A percentile compares a stretch with the other conserved stretches of the same genome.
These are phyloP conservation scores for Microthlaspi erraticum DNA, from an alignment of 345 rosid species.

Conservation along the genomic window DNA sequence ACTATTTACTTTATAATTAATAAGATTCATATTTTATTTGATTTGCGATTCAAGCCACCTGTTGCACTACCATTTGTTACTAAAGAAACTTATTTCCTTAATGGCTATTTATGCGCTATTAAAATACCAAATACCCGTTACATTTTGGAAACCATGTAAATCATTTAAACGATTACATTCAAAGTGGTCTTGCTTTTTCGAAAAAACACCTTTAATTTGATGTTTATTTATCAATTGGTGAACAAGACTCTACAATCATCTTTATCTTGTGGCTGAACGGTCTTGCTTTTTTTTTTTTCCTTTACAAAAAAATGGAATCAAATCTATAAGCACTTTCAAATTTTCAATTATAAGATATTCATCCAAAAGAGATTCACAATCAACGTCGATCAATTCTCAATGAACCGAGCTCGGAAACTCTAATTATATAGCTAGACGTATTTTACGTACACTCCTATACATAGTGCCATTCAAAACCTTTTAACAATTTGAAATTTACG, in stretches of 20 bases:
- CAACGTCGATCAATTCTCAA: slow-evolving; percentile 35
- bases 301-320: slow-evolving; percentile 16
- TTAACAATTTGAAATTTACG: not conserved
- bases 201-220: slow-evolving; percentile 30
- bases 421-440: slow-evolving; percentile 6
- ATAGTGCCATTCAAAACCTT: not conserved
- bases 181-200: slow-evolving; percentile 33
- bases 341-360: slow-evolving; percentile 41
- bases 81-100: not conserved
- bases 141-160: slow-evolving; percentile 22
- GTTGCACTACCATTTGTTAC: slow-evolving; percentile 12
- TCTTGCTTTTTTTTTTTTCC: slow-evolving; percentile 29
- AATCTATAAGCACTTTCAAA: slow-evolving; percentile 35
- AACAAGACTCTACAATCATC: slow-evolving; percentile 42
- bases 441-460: not conserved
- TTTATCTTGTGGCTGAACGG: slow-evolving; percentile 45
- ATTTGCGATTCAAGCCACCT: slow-evolving; percentile 20
- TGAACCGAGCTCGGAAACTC: slow-evolving; percentile 2
- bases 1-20: slow-evolving; percentile 6
- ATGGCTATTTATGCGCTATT: not conserved
- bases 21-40: slow-evolving; percentile 7
- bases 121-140: slow-evolving; percentile 2
- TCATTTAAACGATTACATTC: slow-evolving; percentile 35
- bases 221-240: slow-evolving; percentile 37
- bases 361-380: slow-evolving; percentile 40